phyloP scores from a whole-genome alignment of 441 rosid genomes.

The Gossypium davidsonii region DNA sequence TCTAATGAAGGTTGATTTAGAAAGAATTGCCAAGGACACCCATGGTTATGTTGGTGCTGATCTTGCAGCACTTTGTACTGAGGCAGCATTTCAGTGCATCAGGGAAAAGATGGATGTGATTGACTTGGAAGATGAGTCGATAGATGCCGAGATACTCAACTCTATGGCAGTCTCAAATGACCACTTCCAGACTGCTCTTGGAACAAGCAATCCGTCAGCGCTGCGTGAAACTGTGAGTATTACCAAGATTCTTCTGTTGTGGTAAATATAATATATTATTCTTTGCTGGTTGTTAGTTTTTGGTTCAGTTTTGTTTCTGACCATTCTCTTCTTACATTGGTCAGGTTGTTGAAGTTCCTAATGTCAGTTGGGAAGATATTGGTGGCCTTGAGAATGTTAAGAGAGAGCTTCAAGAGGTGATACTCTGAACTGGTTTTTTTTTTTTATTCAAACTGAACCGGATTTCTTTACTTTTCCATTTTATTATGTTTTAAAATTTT shows the following conservation, averaged over 20 bases:
- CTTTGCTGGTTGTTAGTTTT: neutral
- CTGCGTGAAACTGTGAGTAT: constrained; percentile 54
- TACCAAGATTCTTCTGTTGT: neutral
- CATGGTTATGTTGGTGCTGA: constrained; percentile 74
- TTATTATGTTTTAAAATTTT: neutral
- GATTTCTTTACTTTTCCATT: neutral
- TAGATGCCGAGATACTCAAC: constrained; percentile 58
- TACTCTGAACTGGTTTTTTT: neutral
- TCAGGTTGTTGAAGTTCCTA: constrained; percentile 61
- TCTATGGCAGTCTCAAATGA: constrained; percentile 70
- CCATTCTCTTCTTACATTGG: neutral
- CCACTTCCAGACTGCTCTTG: constrained; percentile 63
- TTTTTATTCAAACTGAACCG: neutral
- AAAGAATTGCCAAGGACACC: constrained; percentile 51
- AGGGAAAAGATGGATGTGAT: constrained; percentile 66
- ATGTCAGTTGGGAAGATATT: constrained; percentile 54
- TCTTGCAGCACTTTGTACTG: constrained; percentile 63
- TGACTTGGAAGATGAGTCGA: constrained; percentile 59
- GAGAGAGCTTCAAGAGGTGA: constrained; percentile 63
- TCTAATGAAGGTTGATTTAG: constrained; percentile 46
- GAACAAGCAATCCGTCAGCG: constrained; percentile 65
- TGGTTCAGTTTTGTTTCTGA: constrained; percentile 13
- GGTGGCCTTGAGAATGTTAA: constrained; percentile 65
- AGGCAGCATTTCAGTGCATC: constrained; percentile 65
- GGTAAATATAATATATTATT: neutral